Base-by-base conservation (phyloP, 2,329 filamentous ascomycete species). In the Bipolaris zeicola region DNA sequence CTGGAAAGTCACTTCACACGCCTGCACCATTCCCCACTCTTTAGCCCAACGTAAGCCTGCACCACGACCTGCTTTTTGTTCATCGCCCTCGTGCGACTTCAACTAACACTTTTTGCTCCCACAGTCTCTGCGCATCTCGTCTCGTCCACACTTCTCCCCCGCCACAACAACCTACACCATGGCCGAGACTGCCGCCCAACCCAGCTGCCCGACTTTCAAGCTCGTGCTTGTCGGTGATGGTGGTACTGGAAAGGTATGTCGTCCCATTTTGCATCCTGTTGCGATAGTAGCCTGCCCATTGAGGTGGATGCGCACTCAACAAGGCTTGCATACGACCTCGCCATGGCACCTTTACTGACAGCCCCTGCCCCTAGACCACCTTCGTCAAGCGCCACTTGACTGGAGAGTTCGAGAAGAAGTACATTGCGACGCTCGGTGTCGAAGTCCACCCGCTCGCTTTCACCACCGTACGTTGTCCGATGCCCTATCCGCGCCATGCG, bases 371-470 rank as follows among this genome's bases (percentile, higher is more conserved):
- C 28, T 77, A 99, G 95, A 99, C 95, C 79, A 99, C 95, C 78
- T 99, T 99, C 82, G 95, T 99, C 86, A 99, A 99, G 90, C 95
- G 95, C 78, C 95, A 99, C 84, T 87, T 98, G 88, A 99, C 95
- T 78, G 95, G 95, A 80, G 95, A 99, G 81, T 99, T 99, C 79
- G 95, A 99, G 85, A 99, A 99, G 90, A 99, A 98, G 86, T 99
- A 99, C 85, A 98, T 99, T 81, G 95, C 95, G 75, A 99, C 95
- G 60, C 91, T 99, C 67, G 95, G 95, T 89, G 95, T 99, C 79
- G 95, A 99, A 81, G 95, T 99, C 69, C 95, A 99, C 86, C 95
- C 95, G 79, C 91, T 99, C 68, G 90, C 89, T 76, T 99, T 99
- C 88, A 92, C 89, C 76, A 98, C 94, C 79, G 93, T 98, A 92